Evolutionary conservation across 208 protist species (phyloP).

Genomic region (Leishmania aethiopica): DNA sequence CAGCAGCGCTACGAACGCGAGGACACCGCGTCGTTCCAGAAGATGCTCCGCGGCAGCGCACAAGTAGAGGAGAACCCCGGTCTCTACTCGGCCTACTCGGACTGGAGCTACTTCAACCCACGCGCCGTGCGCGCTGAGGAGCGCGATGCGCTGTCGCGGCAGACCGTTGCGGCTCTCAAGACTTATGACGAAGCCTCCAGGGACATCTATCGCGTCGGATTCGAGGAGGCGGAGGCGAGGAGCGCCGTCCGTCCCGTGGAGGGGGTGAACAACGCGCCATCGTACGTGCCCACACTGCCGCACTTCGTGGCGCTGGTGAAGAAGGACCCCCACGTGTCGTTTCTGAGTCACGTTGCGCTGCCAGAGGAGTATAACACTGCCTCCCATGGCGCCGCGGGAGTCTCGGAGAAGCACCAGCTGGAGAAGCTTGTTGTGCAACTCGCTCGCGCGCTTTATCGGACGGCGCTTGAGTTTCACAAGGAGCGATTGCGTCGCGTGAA

Average conservation of each 20-base stretch:
- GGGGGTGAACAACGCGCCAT: constrained; percentile 33
- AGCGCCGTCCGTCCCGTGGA: constrained; percentile 41
- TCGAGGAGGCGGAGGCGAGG: constrained; percentile 45
- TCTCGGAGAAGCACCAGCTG: constrained; percentile 39
- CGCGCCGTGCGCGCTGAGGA: constrained; percentile 75
- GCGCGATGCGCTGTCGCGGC: constrained; percentile 58
- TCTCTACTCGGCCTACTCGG: constrained; percentile 65
- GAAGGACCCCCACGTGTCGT: constrained; percentile 75
- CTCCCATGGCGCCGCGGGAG: background rate
- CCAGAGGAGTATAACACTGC: constrained; percentile 28
- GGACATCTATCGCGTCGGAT: constrained; percentile 69
- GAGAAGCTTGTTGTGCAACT: constrained; percentile 65
- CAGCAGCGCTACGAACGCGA: constrained; percentile 85
- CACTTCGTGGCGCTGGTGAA: constrained; percentile 74
- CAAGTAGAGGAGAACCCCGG: constrained; percentile 50
- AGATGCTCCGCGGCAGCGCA: constrained; percentile 32
- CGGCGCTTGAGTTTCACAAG: constrained; percentile 74
- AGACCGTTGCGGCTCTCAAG: constrained; percentile 62
- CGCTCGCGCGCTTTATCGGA: constrained; percentile 54
- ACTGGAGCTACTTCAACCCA: constrained; percentile 87
- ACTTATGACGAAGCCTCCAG: constrained; percentile 59
- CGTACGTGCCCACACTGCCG: constrained; percentile 71
- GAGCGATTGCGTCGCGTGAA: constrained; percentile 69
- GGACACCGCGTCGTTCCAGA: constrained; percentile 70
- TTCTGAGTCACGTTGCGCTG: constrained; percentile 61